These are phyloP conservation scores for Sungouiozyma intestinalis DNA, from an alignment of 805 yeast genomes.

Conservation along the genomic window DNA sequence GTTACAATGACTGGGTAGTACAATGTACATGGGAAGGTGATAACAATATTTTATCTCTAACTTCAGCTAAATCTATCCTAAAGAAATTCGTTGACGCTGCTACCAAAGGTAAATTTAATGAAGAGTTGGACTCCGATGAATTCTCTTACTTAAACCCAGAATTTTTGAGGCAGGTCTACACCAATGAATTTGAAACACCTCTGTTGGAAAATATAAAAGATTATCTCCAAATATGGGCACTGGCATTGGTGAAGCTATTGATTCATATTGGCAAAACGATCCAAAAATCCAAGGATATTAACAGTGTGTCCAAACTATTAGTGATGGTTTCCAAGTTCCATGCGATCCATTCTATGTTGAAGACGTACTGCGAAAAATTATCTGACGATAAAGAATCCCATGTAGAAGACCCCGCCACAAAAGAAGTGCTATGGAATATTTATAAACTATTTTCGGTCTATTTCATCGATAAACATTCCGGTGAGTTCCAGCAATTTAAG, in stretches of 20 bases:
- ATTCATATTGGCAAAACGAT: constrained; percentile 20
- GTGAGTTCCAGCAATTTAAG: constrained; percentile 57
- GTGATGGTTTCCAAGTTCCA: constrained; percentile 33
- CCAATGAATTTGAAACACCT: constrained; percentile 15
- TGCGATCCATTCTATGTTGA: constrained; percentile 31
- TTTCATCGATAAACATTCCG: constrained; percentile 59
- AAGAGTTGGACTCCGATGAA: constrained; percentile 23
- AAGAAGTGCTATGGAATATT: constrained; percentile 40
- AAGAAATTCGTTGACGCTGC: constrained; percentile 33
- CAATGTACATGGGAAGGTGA: constrained; percentile 99
- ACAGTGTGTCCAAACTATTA: constrained; percentile 31
- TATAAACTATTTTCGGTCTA: constrained; percentile 55
- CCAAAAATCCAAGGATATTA: constrained; percentile 22
- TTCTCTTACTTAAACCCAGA: constrained; percentile 23
- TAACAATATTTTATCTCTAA: constrained; percentile 74
- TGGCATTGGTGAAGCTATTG: constrained; percentile 20
- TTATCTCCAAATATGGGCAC: constrained; percentile 27
- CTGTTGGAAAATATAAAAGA: constrained; percentile 25
- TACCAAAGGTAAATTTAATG: constrained; percentile 28
- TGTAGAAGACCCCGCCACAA: constrained; percentile 29
- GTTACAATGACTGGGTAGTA: constrained; percentile 89
- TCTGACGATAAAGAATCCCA: constrained; percentile 11
- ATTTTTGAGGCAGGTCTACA: constrained; percentile 18
- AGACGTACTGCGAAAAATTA: constrained; percentile 23
- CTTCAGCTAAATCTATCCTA: constrained; percentile 64